Evolutionary conservation across 345 rosid species (phyloP).

Genomic region (Pelargonium nanum): DNA sequence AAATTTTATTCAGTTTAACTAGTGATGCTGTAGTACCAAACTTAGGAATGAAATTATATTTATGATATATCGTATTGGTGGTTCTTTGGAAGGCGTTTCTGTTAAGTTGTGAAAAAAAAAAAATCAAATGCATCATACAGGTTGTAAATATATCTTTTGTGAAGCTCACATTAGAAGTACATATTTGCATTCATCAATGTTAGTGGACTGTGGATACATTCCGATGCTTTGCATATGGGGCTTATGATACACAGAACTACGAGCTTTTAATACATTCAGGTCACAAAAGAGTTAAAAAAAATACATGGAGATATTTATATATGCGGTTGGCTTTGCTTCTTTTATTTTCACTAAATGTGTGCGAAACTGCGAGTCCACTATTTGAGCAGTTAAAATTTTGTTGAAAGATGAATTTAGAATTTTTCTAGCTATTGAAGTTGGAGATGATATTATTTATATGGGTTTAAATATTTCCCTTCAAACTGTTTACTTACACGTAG

Average conservation of each 20-base stretch:
- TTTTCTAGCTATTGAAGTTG: not conserved
- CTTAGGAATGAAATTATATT: not conserved
- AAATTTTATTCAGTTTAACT: too few species aligned
- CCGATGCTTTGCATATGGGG: not conserved
- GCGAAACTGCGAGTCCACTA: not conserved
- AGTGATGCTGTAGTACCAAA: not conserved
- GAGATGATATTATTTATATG: constrained; percentile 9
- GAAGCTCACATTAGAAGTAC: not conserved
- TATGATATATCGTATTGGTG: not conserved
- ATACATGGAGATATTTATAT: not conserved
- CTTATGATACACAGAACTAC: too few species aligned
- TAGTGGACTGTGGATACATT: not conserved
- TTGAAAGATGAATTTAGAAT: not conserved
- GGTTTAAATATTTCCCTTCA: not conserved
- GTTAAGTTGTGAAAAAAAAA: not conserved
- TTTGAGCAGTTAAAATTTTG: not conserved
- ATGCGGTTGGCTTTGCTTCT: not conserved
- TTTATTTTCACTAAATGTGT: not conserved
- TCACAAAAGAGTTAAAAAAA: not conserved
- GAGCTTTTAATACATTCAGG: not conserved
- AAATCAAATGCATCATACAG: not conserved
- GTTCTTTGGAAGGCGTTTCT: not conserved
- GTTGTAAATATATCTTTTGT: not conserved
- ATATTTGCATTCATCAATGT: too few species aligned
- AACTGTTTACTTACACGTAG: constrained; percentile 8